Evolutionary conservation across 164 flowering plant genomes (phyloP), one percentile per base, ranked within the genome.

Genomic region (Aristolochia californica): DNA sequence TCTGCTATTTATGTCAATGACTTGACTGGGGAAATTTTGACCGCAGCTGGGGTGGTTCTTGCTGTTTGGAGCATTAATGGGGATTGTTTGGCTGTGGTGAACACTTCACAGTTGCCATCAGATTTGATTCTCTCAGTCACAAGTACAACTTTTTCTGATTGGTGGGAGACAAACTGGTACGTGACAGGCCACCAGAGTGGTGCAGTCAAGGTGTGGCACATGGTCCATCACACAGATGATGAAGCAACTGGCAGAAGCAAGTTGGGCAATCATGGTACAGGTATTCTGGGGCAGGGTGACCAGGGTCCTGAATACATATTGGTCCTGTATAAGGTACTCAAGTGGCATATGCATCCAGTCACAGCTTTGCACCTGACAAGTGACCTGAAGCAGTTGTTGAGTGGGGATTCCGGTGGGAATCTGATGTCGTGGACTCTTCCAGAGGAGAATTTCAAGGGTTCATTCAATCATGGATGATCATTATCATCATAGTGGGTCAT

Each of bases 131-230:
- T 82, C 13, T 88, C 91, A 0, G 83, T 94, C 26, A 82, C 96
- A 0, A 79, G 95, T 60, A 74, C 83, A 43, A 81, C 82, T 22
- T 84, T 68, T 66, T 90, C 99, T 0, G 99, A 94, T 68, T 90
- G 97, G 97, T 55, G 66, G 67, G 95, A 86, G 59, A 80, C 84
- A 15, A 84, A 81, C 65, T 94, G 99, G 97, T 84, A 73, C 62
- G 91, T 80, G 22, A 87, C 96, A 0, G 99, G 99, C 48, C 99
- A 94, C 64, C 96, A 84, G 78, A 94, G 99, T 67, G 99, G 99
- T 47, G 97, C 97, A 2, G 76, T 90, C 45, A 94, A 94, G 72
- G 87, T 94, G 34, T 94, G 99, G 99, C 75, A 81, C 58, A 87
- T 87, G 97, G 78, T 80, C 18, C 96, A 94, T 66, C 72, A 66